These are phyloP conservation scores for Caulochytrium protostelioides DNA, from an alignment of 371 early-diverging fungal species.

Conservation along the genomic window DNA sequence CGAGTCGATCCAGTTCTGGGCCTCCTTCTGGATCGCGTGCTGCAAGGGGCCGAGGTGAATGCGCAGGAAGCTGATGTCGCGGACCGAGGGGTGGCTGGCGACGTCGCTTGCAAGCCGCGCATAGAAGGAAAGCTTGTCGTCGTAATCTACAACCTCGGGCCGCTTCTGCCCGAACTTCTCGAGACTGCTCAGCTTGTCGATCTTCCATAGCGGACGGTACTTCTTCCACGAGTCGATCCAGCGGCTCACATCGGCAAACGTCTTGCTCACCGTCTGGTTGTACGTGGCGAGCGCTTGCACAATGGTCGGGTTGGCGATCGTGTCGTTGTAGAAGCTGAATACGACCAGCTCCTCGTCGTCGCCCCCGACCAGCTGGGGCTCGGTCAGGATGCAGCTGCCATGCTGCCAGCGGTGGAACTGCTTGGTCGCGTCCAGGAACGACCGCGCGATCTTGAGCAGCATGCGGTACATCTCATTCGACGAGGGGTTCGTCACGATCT, in stretches of 20 bases:
- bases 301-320: constrained; percentile 17
- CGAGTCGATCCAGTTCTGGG: constrained; percentile 24
- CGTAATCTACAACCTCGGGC: constrained; percentile 24
- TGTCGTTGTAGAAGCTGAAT: constrained; percentile 29
- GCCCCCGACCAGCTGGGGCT: constrained; percentile 24
- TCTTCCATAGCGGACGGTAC: constrained; percentile 38
- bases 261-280: constrained; percentile 18
- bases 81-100: constrained; percentile 14
- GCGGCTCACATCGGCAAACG: constrained; percentile 20
- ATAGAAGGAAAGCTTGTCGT: constrained; percentile 32
- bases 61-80: constrained; percentile 28
- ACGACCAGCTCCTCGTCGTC: constrained; percentile 28
- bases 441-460: constrained; percentile 28
- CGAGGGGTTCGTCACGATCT: constrained; percentile 28
- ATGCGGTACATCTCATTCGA: constrained; percentile 29
- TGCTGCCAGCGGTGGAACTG: constrained; percentile 35
- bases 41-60: constrained; percentile 22
- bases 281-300: constrained; percentile 15
- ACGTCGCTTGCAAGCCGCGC: constrained; percentile 29
- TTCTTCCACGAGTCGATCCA: constrained; percentile 34
- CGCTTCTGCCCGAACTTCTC: constrained; percentile 39
- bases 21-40: constrained; percentile 26
- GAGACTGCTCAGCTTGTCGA: constrained; percentile 30
- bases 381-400: constrained; percentile 29
- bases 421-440: constrained; percentile 28